Evolutionary conservation across 2,329 filamentous ascomycete species (phyloP), one percentile per base, ranked within the genome.

Genomic region (Talaromyces albobiverticillius): DNA sequence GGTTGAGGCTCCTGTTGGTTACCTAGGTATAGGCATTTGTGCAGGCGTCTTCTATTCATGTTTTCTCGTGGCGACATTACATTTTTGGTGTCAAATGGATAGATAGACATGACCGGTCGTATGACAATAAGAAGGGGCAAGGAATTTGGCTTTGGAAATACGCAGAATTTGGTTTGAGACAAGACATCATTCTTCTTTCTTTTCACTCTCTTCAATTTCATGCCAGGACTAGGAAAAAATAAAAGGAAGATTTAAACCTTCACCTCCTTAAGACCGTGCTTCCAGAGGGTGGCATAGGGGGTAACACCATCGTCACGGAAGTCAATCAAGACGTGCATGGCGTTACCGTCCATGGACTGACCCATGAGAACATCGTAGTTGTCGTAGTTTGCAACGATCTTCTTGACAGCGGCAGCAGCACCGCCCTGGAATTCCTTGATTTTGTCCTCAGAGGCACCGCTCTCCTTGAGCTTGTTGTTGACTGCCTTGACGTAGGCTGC

Each of bases 281-380:
- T 96, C 93, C 92, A 97, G 79, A 95, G 79, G 63, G 85, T 88
- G 67, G 95, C 81, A 72, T 83, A 99, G 57, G 94, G 94, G 53
- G 93, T 97, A 64, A 87, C 75, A 74, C 94, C 94, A 67, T 97
- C 94, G 75, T 96, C 92, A 67, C 94, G 93, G 85, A 96, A 99
- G 84, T 96, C 95, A 72, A 96, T 88, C 64, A 96, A 89, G 62
- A 92, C 81, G 67, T 96, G 81, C 94, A 96, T 95, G 80, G 88
- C 92, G 69, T 96, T 89, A 66, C 88, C 86, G 77, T 95, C 84
- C 90, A 95, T 95, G 66, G 85, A 88, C 82, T 94, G 87, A 79
- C 93, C 92, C 66, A 88, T 90, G 77, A 88, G 89, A 78, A 96
- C 93, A 76, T 97, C 93, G 75, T 87, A 95, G 81, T 97, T 90